Evolutionary conservation across 1,284 basidiomycete genomes (phyloP), one percentile per base, ranked within the genome.

Genomic region (Earliella scabrosa): DNA sequence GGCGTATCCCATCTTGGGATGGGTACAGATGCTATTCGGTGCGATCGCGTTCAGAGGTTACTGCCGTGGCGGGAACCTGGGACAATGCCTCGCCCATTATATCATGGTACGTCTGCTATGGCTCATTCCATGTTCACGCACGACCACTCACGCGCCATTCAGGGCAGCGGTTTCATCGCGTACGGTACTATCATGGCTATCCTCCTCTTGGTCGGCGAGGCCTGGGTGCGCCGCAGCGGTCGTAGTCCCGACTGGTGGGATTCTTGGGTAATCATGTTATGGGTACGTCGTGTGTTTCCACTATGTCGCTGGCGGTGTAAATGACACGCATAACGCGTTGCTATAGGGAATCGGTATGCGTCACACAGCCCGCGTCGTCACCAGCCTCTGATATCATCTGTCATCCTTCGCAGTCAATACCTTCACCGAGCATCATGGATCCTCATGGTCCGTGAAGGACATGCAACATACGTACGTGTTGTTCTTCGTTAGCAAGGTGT

Each of bases 191-290:
- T 97, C 58, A 85, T 98, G 77, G 85, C 92, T 4, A 85, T 97
- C 56, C 79, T 97, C 68, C 76, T 97, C 26, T 80, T 95, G 35
- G 83, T 88, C 7, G 95, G 95, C 4, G 92, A 93, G 56, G 78
- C 78, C 14, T 98, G 95, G 93, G 78, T 97, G 2, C 80, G 84
- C 59, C 76, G 84, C 36, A 87, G 78, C 47, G 85, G 85, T 27
- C 79, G 79, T 49, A 90, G 87, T 68, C 95, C 95, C 58, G 96
- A 98, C 68, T 95, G 88, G 84, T 88, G 93, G 79, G 95, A 97
- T 73, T 92, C 88, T 14, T 90, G 87, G 79, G 87, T 97, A 16
- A 97, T 97, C 60, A 88, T 87, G 73, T 74, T 89, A 29, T 97
- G 94, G 95, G 91, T 92, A 67, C 53, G 87, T 31, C 76, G 8